phyloP scores from a whole-genome alignment of 2,329 filamentous ascomycete species.

The Fusarium begoniae region DNA sequence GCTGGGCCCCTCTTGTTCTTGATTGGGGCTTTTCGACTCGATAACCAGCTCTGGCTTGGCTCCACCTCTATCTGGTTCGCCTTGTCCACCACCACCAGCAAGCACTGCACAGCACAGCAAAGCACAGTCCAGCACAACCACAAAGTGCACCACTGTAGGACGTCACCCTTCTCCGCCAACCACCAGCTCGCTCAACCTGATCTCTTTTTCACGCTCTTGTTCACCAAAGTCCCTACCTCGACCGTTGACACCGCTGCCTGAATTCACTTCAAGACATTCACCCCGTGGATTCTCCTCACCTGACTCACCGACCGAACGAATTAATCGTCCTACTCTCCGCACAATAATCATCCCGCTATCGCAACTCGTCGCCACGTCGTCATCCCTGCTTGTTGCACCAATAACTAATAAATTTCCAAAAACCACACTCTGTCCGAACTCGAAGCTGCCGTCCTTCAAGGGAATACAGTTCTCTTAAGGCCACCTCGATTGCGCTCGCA shows the following conservation, averaged over 20 bases:
- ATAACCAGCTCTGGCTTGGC: slow-evolving; percentile 32
- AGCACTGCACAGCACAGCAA: slow-evolving; percentile 1
- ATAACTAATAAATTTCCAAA: background rate
- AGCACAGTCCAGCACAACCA: background rate
- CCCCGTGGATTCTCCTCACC: background rate
- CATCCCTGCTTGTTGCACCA: slow-evolving; percentile 9
- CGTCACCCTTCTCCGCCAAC: slow-evolving; percentile 32
- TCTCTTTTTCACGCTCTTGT: slow-evolving; percentile 16
- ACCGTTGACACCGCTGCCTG: background rate
- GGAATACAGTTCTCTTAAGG: background rate
- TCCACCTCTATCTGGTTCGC: slow-evolving; percentile 27
- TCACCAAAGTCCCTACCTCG: background rate
- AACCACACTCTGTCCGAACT: background rate
- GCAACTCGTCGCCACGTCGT: slow-evolving; percentile 31
- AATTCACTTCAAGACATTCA: slow-evolving; percentile 9
- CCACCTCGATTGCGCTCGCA: background rate
- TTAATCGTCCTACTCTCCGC: slow-evolving; percentile 3
- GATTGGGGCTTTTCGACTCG: slow-evolving; percentile 23
- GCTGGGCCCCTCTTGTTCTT: background rate
- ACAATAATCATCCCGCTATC: slow-evolving; percentile 13
- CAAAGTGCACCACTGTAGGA: slow-evolving; percentile 13
- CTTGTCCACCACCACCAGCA: slow-evolving; percentile 23
- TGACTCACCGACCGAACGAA: slow-evolving; percentile 13
- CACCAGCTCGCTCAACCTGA: background rate
- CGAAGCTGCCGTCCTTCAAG: background rate